Evolutionary conservation across 2,329 filamentous ascomycete species (phyloP), one percentile per base, ranked within the genome.

Genomic region (Emmonsia crescens): DNA sequence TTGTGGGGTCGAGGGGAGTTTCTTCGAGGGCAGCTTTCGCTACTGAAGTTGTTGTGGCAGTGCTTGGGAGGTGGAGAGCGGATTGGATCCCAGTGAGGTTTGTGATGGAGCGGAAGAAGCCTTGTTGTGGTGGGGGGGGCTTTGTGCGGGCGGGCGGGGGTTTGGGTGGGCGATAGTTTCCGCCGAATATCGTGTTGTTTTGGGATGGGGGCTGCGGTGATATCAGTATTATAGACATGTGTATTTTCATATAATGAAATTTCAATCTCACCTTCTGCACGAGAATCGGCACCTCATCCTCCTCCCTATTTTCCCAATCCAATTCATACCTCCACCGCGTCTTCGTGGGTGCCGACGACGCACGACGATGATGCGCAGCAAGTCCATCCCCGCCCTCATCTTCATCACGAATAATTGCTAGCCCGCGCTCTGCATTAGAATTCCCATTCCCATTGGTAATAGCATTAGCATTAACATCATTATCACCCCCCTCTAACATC

Each of bases 91-190:
- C 76, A 8, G 82, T 79, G 65, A 96, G 83, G 73, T 92, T 94
- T 66, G 89, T 88, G 75, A 96, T 89, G 60, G 89, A 94, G 64
- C 91, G 89, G 70, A 96, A 93, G 79, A 96, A 96, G 63, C 85
- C 81, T 51, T 85, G 82, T 54, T 85, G 83, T 36, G 84, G 76
- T 40, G 76, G 77, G 5, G 82, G 81, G 46, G 83, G 84, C 71
- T 88, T 87, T 71, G 84, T 86, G 69, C 85, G 82, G 19, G 80
- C 75, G 59, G 77, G 78, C n/a, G 81, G 81, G 16, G 79, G 80
- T 64, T 72, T 80, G 64, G 76, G 72, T 14, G 66, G 71, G 64
- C 48, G 42, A 51, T 59, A 58, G 6, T 38, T 44, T 44, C 82
- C 80, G 60, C 82, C 84, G 64, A 88, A 88, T 51, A 87, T 75